Evolutionary conservation across 2,329 filamentous ascomycete species (phyloP), one percentile per base, ranked within the genome.

Genomic region (Fusarium sp.): DNA sequence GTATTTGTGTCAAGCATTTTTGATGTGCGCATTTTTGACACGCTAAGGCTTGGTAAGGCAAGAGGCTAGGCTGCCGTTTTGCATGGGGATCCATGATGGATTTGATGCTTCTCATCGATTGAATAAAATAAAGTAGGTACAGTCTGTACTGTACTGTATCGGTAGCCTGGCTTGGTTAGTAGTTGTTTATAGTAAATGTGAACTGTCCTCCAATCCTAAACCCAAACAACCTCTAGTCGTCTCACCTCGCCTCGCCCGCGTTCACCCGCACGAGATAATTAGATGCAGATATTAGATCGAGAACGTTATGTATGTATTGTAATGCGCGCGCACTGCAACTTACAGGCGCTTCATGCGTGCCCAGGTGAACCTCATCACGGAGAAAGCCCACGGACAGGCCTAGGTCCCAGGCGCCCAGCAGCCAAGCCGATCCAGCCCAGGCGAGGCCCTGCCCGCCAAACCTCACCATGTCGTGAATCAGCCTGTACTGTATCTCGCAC

Each of bases 371-470:
- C 60, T 63, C 57, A 64, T 61, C 62, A 62, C 60, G 66, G 66
- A 69, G 51, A 65, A 62, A 46, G 34, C 43, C 66, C 53, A 65
- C 45, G 58, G 46, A 65, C 45, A n/a, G 52, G 49, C 24, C 29
- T 56, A 62, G 57, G 53, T 38, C 34, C 32, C 32, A 38, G 32
- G 32, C 32, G 32, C 32, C 32, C 32, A 38, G 38, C 32, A 70
- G 72, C 70, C 70, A 73, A 71, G 68, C 58, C 69, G 55, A 61
- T 72, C 70, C 62, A 71, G 66, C 62, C 73, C 65, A 73, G 65
- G 69, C 66, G 72, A 63, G 58, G 65, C 72, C 69, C 64, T 74
- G 56, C 47, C 62, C 72, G 51, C 44, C 69, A 62, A 70, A 48
- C 47, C 32, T 65, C 38, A 53, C 30, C 51, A 67, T 65, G 55